phyloP scores from a whole-genome alignment of 768 basidiomycete species.

The Mycena latifolia region DNA sequence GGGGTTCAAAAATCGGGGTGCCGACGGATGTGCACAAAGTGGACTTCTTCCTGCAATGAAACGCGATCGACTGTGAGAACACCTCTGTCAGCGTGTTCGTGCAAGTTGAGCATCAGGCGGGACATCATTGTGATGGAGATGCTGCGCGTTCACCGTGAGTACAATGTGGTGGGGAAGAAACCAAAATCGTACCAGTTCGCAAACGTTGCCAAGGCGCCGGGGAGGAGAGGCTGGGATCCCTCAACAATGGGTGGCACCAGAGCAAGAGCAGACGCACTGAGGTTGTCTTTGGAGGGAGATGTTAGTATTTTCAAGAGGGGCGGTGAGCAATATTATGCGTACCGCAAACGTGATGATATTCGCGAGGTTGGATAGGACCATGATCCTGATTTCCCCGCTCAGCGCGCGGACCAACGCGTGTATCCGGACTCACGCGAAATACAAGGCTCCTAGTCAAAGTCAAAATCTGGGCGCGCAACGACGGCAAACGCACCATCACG shows the following conservation, averaged over 20 bases:
- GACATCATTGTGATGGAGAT: conserved; percentile 49
- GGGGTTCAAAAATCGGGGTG: too few species aligned
- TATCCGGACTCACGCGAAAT: not conserved
- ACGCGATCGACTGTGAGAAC: too few species aligned
- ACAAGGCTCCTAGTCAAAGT: not conserved
- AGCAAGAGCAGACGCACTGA: not conserved
- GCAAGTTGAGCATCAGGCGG: conserved; percentile 51
- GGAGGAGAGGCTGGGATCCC: not conserved
- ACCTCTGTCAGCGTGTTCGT: conserved; percentile 11
- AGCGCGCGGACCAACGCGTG: not conserved
- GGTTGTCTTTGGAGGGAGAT: not conserved
- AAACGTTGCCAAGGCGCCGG: conserved; percentile 16
- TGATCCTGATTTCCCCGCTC: conserved; percentile 38
- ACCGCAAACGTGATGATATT: conserved; percentile 51
- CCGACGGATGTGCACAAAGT: too few species aligned
- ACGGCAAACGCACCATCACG: not conserved
- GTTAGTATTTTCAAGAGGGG: not conserved
- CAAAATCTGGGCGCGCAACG: not conserved
- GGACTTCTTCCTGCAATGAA: too few species aligned
- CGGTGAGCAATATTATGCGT: not conserved
- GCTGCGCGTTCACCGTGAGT: not conserved
- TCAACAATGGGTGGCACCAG: too few species aligned
- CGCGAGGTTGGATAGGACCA: conserved; percentile 45
- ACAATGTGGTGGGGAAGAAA: not conserved
- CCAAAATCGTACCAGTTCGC: not conserved